Percentiles rank a stretch among this genome's conserved stretches.
Conservation (phyloP, 2,329 filamentous ascomycete species). For the Penicillium sp. region DNA sequence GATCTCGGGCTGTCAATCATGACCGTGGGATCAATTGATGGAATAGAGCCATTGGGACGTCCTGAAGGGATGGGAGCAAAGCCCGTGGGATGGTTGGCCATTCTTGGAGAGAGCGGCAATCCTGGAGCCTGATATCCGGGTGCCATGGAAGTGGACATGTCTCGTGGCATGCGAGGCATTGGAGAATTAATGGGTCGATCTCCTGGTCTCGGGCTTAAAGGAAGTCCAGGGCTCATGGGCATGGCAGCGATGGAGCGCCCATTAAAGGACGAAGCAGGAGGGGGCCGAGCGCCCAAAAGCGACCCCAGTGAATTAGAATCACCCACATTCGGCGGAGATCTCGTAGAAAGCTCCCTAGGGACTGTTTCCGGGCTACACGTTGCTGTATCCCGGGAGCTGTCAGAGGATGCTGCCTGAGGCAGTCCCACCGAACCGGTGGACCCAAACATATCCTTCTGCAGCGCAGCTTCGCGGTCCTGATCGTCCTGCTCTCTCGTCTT, state of each 20-base stretch:
- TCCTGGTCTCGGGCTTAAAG: conserved; percentile 59
- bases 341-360: conserved; percentile 52
- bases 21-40: conserved; percentile 38
- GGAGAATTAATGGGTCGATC: conserved; percentile 61
- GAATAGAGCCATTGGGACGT: conserved; percentile 20
- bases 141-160: conserved; percentile 50
- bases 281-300: conserved; percentile 29
- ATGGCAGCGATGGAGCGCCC: conserved; percentile 46
- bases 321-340: conserved; percentile 26
- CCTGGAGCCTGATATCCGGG: conserved; percentile 53
- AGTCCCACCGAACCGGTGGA: background rate
- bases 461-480: conserved; percentile 66
- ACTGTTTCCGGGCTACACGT: conserved; percentile 36
- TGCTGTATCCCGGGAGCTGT: conserved; percentile 10
- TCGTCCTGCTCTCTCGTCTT: conserved; percentile 89
- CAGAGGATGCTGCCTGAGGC: conserved; percentile 1
- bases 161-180: conserved; percentile 55
- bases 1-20: conserved; percentile 35
- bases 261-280: conserved; percentile 23
- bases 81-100: conserved; percentile 70
- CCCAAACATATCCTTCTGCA: conserved; percentile 61
- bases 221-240: conserved; percentile 61
- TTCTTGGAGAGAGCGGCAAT: conserved; percentile 66
- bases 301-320: conserved; percentile 30
- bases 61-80: conserved; percentile 57